Evolutionary conservation across 805 yeast species (phyloP).

Genomic region (Saccharomycopsis microspora): DNA sequence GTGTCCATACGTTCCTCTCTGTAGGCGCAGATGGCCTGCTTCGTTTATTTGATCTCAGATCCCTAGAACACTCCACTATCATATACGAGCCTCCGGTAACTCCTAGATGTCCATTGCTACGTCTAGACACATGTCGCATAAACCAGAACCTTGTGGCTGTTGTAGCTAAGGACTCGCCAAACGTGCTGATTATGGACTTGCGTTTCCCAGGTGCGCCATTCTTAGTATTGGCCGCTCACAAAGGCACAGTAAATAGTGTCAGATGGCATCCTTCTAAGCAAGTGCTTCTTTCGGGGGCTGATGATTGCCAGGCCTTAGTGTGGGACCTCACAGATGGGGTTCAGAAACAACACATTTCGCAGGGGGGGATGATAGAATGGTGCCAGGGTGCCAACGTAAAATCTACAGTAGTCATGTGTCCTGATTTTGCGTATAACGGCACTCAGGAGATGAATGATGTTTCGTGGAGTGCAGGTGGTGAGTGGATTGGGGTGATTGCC

Average conservation of each 20-base stretch:
- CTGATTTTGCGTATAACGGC: conserved; percentile 44
- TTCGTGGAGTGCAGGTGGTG: conserved; percentile 61
- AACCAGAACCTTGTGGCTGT: conserved; percentile 83
- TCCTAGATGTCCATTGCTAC: conserved; percentile 42
- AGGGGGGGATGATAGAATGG: neutral
- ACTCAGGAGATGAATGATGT: conserved; percentile 66
- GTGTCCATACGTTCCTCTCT: conserved; percentile 72
- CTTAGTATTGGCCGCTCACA: conserved; percentile 55
- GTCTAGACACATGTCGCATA: conserved; percentile 65
- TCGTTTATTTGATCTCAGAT: conserved; percentile 80
- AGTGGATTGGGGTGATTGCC: conserved; percentile 69
- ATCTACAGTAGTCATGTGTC: conserved; percentile 17
- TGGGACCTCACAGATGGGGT: conserved; percentile 39
- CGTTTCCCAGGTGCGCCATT: conserved; percentile 82
- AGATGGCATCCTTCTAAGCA: conserved; percentile 78
- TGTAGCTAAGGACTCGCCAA: conserved; percentile 56
- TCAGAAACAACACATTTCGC: neutral
- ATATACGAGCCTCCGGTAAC: conserved; percentile 58
- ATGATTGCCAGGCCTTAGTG: conserved; percentile 61
- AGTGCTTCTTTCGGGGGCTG: conserved; percentile 50
- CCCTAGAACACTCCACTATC: conserved; percentile 88
- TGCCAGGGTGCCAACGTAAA: neutral
- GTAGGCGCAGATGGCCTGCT: conserved; percentile 95
- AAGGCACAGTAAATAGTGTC: conserved; percentile 57
- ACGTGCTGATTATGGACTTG: conserved; percentile 66